Conservation (phyloP, 306 rosid species). For the Citrullus mucosospermus region DNA sequence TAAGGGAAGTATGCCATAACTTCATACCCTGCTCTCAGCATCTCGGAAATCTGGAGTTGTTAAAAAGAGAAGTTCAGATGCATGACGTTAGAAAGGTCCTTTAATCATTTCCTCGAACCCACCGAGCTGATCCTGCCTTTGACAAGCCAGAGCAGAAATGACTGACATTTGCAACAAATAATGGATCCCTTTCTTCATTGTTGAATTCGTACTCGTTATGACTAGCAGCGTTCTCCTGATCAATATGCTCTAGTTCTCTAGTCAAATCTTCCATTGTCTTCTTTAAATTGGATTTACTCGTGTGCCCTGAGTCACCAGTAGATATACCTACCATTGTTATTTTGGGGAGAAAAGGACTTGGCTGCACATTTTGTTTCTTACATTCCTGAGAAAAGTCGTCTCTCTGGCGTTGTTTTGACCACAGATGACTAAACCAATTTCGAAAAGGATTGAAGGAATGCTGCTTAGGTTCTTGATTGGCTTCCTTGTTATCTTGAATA, state of each 20-base stretch:
- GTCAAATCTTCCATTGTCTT: constrained; percentile 87
- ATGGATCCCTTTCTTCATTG: constrained; percentile 76
- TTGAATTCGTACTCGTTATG: constrained; percentile 15
- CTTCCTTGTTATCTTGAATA: constrained; percentile 20
- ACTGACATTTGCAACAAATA: constrained; percentile 89
- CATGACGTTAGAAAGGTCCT: constrained; percentile 12
- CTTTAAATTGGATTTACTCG: constrained; percentile 59
- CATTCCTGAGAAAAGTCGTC: constrained; percentile 22
- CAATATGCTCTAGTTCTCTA: constrained; percentile 67
- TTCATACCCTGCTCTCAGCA: background rate
- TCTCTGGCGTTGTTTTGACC: constrained; percentile 26
- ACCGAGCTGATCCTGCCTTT: constrained; percentile 44
- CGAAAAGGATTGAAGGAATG: constrained; percentile 36
- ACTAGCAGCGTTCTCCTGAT: constrained; percentile 27
- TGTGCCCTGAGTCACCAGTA: constrained; percentile 59
- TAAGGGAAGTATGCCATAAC: background rate
- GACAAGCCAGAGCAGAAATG: constrained; percentile 69
- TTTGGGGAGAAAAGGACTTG: constrained; percentile 63
- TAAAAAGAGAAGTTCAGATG: background rate
- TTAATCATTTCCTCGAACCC: constrained; percentile 52
- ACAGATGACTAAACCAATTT: constrained; percentile 35
- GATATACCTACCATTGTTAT: constrained; percentile 93
- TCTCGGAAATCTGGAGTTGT: background rate
- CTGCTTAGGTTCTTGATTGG: constrained; percentile 14
- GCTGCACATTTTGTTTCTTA: constrained; percentile 22